Base-by-base conservation (phyloP, 192 early-diverging fungal species). In the Gaertneriomyces semiglobifer region DNA sequence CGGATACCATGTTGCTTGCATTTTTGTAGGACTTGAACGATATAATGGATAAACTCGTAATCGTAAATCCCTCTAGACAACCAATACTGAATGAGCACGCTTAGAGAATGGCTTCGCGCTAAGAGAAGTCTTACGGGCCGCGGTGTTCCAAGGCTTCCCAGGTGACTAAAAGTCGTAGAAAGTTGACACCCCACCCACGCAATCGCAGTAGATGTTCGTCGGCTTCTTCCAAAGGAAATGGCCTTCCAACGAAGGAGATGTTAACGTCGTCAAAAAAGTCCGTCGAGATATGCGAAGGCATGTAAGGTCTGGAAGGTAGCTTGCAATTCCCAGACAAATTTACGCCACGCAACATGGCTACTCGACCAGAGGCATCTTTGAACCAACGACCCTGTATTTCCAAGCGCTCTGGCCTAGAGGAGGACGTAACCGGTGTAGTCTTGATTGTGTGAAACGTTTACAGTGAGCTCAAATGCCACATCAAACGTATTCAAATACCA, bases 171-270 rank as follows among this genome's bases (percentile, higher is more conserved):
- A 92, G 68, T 8, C 90, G 76, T 14, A 91, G 74, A 71, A 92
- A 86, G 25, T 88, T 92, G 45, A 92, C 75, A 0, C 91, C 91
- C 90, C 90, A 92, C 4, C 77, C 59, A 52, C 75, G 56, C 46
- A 92, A 69, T 60, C 91, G 68, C 7, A 76, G 73, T 71, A 92
- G 88, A 65, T 92, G 91, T 57, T 88, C 79, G 47, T 83, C 82
- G 2, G 88, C 90, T 33, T 91, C 84, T 7, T 87, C 79, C 39
- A 90, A 65, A 4, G 89, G 90, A 69, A 92, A 91, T 3, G 91
- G 91, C 16, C 90, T 65, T 5, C 84, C 84, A 16, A 92, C 75
- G 76, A 92, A 92, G 45, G 79, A 81, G 7, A 92, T 88, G 65
- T 87, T 77, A 16, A 68, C 73, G 63, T 87, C 82, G 48, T 92